phyloP scores from a whole-genome alignment of 208 protist genomes.

The Acanthamoeba rhysodes region DNA sequence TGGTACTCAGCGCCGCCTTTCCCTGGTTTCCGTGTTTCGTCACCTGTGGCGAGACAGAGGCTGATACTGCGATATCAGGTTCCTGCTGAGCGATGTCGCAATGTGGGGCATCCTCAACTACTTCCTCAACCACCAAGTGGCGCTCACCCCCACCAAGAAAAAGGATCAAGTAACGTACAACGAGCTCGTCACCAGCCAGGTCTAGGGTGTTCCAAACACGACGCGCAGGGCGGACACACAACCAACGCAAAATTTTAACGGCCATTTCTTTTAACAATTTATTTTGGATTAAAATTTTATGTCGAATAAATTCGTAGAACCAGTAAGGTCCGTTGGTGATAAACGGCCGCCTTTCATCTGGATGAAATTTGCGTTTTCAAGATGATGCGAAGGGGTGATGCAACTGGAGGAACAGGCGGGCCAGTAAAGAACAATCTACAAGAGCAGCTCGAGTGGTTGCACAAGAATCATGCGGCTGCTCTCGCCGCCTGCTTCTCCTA shows the following conservation, averaged over 20 bases:
- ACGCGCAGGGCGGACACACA: no score
- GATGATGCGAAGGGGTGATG: neutral
- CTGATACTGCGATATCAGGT: neutral
- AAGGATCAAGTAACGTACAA: no score
- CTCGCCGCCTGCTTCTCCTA: conserved; percentile 26
- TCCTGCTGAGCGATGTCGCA: conserved; percentile 35
- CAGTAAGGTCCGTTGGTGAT: neutral
- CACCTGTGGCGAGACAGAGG: neutral
- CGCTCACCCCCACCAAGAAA: no score
- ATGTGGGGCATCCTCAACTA: conserved; percentile 50
- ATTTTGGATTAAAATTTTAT: no score
- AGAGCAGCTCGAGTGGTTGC: conserved; percentile 25
- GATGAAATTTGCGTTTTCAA: neutral
- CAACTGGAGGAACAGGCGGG: neutral
- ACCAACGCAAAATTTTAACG: no score
- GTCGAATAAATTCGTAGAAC: no score
- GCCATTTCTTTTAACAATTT: no score
- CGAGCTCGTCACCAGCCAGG: no score
- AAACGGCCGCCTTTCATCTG: neutral
- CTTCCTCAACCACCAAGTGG: conserved; percentile 12
- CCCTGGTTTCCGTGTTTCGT: neutral
- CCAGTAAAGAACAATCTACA: neutral
- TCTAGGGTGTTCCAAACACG: no score
- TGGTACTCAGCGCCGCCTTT: neutral
- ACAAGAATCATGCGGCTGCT: neutral